These are phyloP conservation scores for Thinopyrum elongatum DNA, from an alignment of 176 grass and related monocot genomes.

Conservation along the genomic window DNA sequence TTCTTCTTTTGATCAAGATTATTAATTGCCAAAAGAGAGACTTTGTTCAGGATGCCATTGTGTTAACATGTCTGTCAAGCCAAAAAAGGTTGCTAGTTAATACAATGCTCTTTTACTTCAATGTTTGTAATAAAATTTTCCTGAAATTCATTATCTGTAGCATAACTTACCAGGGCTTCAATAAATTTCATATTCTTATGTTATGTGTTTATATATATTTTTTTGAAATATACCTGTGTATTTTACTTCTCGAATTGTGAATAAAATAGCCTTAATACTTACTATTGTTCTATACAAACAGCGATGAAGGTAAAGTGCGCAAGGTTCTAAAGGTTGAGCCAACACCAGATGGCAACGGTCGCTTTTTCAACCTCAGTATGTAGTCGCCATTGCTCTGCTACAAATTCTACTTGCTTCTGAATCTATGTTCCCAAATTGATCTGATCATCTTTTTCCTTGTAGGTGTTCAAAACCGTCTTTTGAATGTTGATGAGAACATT, in stretches of 20 bases:
- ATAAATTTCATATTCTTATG: not conserved
- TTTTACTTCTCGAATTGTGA: not conserved
- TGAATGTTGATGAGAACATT: slow-evolving; percentile 89
- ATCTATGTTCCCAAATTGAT: slow-evolving; percentile 7
- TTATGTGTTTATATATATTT: not conserved
- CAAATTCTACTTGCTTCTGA: not conserved
- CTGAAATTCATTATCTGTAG: not conserved
- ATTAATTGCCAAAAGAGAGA: not conserved
- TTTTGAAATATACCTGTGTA: not conserved
- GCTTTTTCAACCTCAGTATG: slow-evolving; percentile 98
- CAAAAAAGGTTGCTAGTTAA: not conserved
- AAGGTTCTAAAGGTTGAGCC: slow-evolving; percentile 92
- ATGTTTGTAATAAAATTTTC: not conserved
- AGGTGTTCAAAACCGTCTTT: slow-evolving; percentile 90
- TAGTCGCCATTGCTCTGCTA: not conserved
- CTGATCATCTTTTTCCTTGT: not conserved
- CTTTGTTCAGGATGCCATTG: not conserved
- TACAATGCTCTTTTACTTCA: not conserved
- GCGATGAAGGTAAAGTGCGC: slow-evolving; percentile 92
- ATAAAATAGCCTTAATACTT: not conserved
- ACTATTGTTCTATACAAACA: slow-evolving; percentile 28
- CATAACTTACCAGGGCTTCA: not conserved
- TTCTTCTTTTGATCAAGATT: not conserved
- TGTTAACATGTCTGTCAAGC: not conserved
- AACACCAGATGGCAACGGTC: slow-evolving; percentile 90